A percentile compares a stretch with the other conserved stretches of the same genome.
Evolutionary conservation across 2,329 filamentous ascomycete species (phyloP).

Genomic region (Colletotrichum sp.): DNA sequence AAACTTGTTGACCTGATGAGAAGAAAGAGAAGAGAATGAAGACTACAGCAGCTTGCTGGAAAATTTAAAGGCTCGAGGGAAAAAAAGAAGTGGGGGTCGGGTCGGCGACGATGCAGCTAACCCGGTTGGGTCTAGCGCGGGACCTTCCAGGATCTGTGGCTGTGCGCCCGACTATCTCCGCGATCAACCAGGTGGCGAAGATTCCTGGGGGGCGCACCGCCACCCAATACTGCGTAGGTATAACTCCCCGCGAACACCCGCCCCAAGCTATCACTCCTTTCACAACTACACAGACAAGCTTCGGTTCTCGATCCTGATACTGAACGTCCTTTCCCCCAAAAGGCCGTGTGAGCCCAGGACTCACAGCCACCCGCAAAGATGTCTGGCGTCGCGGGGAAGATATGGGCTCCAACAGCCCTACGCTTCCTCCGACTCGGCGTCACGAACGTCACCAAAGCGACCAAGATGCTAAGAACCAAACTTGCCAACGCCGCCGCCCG

Average conservation of each 20-base stretch:
- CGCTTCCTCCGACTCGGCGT: constrained; percentile 59
- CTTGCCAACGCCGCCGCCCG: constrained; percentile 48
- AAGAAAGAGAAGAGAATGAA: constrained; percentile 23
- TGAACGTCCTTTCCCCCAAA: background rate
- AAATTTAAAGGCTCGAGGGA: constrained; percentile 19
- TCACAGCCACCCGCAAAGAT: constrained; percentile 43
- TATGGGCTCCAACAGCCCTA: constrained; percentile 62
- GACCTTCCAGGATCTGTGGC: constrained; percentile 35
- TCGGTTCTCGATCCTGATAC: background rate
- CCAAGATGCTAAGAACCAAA: constrained; percentile 56
- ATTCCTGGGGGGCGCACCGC: constrained; percentile 15
- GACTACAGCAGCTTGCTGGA: constrained; percentile 29
- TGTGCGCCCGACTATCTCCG: constrained; percentile 31
- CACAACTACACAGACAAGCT: background rate
- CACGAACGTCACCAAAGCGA: constrained; percentile 54
- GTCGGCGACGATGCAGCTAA: constrained; percentile 27
- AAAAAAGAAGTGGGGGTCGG: constrained; percentile 2
- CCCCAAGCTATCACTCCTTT: background rate
- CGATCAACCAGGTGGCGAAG: constrained; percentile 28
- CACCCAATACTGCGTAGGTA: constrained; percentile 2
- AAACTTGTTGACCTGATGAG: constrained; percentile 23
- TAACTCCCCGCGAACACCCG: constrained; percentile 25
- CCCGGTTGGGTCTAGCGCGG: constrained; percentile 10
- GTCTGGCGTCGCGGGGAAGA: constrained; percentile 59
- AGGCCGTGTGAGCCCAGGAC: constrained; percentile 7